These are phyloP conservation scores for Hericium rajendrae DNA, from an alignment of 768 basidiomycete genomes.

Conservation along the genomic window DNA sequence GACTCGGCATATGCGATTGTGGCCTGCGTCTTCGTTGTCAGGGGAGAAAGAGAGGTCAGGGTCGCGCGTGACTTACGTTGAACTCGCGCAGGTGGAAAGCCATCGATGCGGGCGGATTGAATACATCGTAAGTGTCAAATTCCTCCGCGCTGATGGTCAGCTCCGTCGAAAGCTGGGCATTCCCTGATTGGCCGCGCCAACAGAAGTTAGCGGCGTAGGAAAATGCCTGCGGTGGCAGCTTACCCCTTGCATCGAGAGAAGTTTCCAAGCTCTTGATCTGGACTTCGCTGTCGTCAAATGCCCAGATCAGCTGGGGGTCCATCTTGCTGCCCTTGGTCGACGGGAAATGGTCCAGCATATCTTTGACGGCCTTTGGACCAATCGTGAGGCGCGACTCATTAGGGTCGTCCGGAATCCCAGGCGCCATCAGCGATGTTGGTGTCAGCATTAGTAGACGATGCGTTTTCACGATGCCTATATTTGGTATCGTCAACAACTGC, in stretches of 20 bases:
- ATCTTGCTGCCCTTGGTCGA: constrained; percentile 48
- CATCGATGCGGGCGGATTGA: constrained; percentile 52
- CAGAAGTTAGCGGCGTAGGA: no score
- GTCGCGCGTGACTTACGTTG: constrained; percentile 37
- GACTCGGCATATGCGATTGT: constrained; percentile 74
- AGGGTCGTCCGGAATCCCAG: constrained; percentile 47
- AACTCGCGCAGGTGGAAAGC: constrained; percentile 81
- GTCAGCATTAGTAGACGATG: constrained; percentile 59
- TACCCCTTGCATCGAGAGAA: constrained; percentile 57
- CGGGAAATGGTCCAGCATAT: constrained; percentile 78
- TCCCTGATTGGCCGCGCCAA: constrained; percentile 27
- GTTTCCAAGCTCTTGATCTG: constrained; percentile 60
- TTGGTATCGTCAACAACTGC: neutral
- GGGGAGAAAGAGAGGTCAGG: neutral
- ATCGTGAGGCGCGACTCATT: constrained; percentile 61
- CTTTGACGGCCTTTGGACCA: constrained; percentile 62
- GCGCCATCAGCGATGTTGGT: constrained; percentile 51
- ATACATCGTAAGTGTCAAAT: constrained; percentile 69
- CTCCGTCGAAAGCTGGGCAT: constrained; percentile 62
- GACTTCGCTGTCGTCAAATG: constrained; percentile 61
- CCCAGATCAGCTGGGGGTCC: constrained; percentile 78
- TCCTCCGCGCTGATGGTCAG: constrained; percentile 69
- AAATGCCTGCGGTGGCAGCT: no score
- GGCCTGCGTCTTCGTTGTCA: constrained; percentile 36
- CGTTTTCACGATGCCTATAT: constrained; percentile 69